phyloP scores from a whole-genome alignment of 805 yeast species.

The Ogataea kodamae region DNA sequence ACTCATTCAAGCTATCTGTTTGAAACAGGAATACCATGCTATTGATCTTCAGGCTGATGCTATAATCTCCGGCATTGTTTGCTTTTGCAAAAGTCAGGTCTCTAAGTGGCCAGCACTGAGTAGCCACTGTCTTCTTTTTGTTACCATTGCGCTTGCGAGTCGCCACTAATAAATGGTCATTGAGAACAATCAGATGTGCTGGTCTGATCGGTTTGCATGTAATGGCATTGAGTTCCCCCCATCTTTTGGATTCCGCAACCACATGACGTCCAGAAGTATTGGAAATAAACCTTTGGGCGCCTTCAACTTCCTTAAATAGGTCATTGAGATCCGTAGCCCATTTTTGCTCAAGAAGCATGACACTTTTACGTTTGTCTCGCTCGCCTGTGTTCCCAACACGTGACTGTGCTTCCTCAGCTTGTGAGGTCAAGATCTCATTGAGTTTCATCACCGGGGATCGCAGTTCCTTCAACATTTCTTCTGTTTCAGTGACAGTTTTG shows the following conservation, averaged over 20 bases:
- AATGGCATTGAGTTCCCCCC: slow-evolving; percentile 84
- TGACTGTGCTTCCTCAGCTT: slow-evolving; percentile 30
- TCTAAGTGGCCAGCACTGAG: slow-evolving; percentile 73
- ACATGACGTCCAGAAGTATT: slow-evolving; percentile 78
- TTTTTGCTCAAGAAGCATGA: slow-evolving; percentile 68
- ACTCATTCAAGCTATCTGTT: slow-evolving; percentile 59
- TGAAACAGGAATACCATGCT: slow-evolving; percentile 49
- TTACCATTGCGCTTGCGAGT: slow-evolving; percentile 46
- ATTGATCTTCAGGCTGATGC: slow-evolving; percentile 19
- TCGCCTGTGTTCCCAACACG: slow-evolving; percentile 4
- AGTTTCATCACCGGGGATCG: slow-evolving; percentile 59
- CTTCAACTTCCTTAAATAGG: slow-evolving; percentile 79
- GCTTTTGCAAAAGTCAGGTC: slow-evolving; percentile 51
- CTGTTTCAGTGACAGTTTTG: slow-evolving; percentile 59
- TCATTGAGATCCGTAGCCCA: slow-evolving; percentile 74
- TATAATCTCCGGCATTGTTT: slow-evolving; percentile 16
- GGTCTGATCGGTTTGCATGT: slow-evolving; percentile 79
- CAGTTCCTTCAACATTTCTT: slow-evolving; percentile 58
- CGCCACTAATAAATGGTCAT: slow-evolving; percentile 75
- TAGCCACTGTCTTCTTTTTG: slow-evolving; percentile 48
- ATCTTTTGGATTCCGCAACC: slow-evolving; percentile 71
- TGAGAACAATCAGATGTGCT: slow-evolving; percentile 70
- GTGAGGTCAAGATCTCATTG: slow-evolving; percentile 51
- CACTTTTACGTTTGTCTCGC: slow-evolving; percentile 61
- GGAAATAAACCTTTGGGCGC: slow-evolving; percentile 79